phyloP scores from a whole-genome alignment of 192 early-diverging fungal species.

The Paraglomus brasilianum region DNA sequence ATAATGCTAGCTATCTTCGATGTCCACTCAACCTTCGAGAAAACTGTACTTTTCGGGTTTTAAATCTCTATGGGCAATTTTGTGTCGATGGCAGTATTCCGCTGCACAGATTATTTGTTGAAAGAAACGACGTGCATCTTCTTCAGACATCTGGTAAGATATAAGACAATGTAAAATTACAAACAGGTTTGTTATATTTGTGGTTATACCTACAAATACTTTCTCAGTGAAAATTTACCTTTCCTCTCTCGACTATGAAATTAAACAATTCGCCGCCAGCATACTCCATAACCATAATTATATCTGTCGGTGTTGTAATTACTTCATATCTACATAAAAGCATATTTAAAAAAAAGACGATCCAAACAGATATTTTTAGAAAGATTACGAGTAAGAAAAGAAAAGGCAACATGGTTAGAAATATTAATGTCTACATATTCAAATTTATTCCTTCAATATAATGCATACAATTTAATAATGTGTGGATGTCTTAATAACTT shows the following conservation, averaged over 20 bases:
- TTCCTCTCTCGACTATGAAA: slow-evolving; percentile 79
- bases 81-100: slow-evolving; percentile 91
- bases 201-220: neutral
- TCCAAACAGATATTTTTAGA: too few species aligned
- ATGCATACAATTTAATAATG: slow-evolving; percentile 91
- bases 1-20: neutral
- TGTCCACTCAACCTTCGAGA: neutral
- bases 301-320: slow-evolving; percentile 93
- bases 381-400: too few species aligned
- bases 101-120: slow-evolving; percentile 96
- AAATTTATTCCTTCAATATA: neutral
- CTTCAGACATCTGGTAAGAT: slow-evolving; percentile 65
- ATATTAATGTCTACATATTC: too few species aligned
- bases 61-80: slow-evolving; percentile 84
- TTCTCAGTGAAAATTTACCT: slow-evolving; percentile 37
- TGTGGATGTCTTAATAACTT: slow-evolving; percentile 95
- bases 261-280: slow-evolving; percentile 84
- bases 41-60: slow-evolving; percentile 74
- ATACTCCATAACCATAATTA: slow-evolving; percentile 94
- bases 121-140: slow-evolving; percentile 87
- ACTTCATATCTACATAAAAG: slow-evolving; percentile 83
- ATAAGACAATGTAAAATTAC: slow-evolving; percentile 10
- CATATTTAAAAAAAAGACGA: too few species aligned
- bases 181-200: neutral
- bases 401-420: too few species aligned